These are phyloP conservation scores for Leishmania lainsoni DNA, from an alignment of 208 protist genomes.

Conservation along the genomic window DNA sequence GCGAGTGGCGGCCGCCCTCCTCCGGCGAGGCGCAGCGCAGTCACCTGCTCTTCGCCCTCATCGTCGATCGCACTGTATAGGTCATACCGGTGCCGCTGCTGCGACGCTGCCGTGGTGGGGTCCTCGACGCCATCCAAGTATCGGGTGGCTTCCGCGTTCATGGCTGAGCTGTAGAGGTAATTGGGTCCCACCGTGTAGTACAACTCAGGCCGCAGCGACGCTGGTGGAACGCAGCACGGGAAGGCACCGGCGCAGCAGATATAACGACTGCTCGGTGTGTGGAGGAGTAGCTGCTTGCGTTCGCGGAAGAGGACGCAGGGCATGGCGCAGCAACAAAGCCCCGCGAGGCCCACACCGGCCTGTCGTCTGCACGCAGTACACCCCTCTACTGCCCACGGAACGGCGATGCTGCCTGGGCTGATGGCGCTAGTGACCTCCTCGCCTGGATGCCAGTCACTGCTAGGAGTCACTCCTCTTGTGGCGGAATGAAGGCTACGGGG, in stretches of 20 bases:
- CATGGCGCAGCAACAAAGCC: slow-evolving; percentile 34
- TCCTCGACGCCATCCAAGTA: not conserved
- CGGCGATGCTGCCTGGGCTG: not conserved
- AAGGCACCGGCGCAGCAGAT: slow-evolving; percentile 50
- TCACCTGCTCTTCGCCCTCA: not conserved
- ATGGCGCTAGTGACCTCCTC: not conserved
- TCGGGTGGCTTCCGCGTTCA: not conserved
- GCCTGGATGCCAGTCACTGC: not conserved
- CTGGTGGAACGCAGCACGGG: slow-evolving; percentile 45
- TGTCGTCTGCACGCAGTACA: slow-evolving; percentile 35
- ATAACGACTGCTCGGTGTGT: slow-evolving; percentile 41
- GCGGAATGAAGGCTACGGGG: not conserved
- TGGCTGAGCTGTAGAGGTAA: not conserved
- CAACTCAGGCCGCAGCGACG: slow-evolving; percentile 46
- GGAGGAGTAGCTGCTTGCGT: slow-evolving; percentile 40
- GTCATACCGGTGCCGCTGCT: not conserved
- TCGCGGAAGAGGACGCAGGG: slow-evolving; percentile 47
- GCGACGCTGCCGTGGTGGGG: not conserved
- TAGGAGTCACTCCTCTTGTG: not conserved
- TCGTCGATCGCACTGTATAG: not conserved
- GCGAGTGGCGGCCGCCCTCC: not conserved
- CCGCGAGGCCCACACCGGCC: slow-evolving; percentile 25
- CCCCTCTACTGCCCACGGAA: slow-evolving; percentile 29
- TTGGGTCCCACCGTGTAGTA: slow-evolving; percentile 38
- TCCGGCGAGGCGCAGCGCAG: not conserved